Base-by-base conservation (phyloP, 2,329 filamentous ascomycete genomes). In the Aschersonia sp. region DNA sequence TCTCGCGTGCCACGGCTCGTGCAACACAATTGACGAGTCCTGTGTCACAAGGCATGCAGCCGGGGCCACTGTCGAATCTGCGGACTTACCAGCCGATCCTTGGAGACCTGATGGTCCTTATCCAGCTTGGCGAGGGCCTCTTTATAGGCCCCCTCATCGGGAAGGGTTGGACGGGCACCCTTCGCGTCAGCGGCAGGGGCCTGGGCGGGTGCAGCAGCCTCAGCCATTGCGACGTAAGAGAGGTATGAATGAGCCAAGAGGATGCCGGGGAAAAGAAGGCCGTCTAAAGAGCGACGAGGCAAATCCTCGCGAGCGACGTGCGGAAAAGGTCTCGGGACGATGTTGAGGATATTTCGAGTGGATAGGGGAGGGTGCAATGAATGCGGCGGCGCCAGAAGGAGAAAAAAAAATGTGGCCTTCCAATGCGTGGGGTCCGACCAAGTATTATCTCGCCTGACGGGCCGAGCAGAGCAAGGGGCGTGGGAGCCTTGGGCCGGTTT, bases 71-170 rank as follows among this genome's bases (percentile, higher is more conserved):
- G 41, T n/a, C 7, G 35, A 44, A 12, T 7, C 1, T 30, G 9
- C 6, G 14, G 46, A 59, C 66, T 47, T 63, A 70, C 67, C 57
- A 69, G 58, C 52, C 59, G 61, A 56, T 86, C 81, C 70, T 92
- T 84, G 44, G 83, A 75, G 46, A 79, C 79, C 61, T 83, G 74
- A 68, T 94, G 83, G 55, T 85, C 87, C 72, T 95, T 94, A 68
- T 97, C 87, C 30, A 84, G 84, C 68, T 84, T 79, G 45, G 79
- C 81, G 51, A 95, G 74, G 53, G 77, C 76, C 62, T 81, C 76
- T 70, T 94, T 88, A 74, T 82, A 98, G 56, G 74, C 71, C 54
- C 83, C 83, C 70, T 92, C 85, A 66, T 95, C 86, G 44, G 92
- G 92, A 74, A 84, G 87, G 67, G 85, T 77, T 47, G 89, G 88